A percentile compares a stretch with the other conserved stretches of the same genome.
These are phyloP conservation scores for Volutella citrinella DNA, from an alignment of 2,329 filamentous ascomycete genomes.

Conservation along the genomic window DNA sequence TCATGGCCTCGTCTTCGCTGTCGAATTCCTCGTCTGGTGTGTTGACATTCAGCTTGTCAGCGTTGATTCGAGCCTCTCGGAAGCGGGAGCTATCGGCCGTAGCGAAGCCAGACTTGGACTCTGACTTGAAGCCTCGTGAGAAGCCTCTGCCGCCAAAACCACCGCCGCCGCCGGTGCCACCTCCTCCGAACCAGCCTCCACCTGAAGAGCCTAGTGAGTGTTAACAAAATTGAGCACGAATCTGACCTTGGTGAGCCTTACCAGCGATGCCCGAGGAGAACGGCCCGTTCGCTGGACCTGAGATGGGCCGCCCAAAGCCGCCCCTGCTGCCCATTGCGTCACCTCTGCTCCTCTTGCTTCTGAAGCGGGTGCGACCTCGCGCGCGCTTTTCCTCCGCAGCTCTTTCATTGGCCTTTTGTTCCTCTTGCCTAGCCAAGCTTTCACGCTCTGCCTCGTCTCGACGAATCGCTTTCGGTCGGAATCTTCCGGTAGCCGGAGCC, in stretches of 20 bases:
- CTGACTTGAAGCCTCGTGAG: slow-evolving; percentile 28
- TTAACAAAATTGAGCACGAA: too few species aligned
- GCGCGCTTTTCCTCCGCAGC: slow-evolving; percentile 38
- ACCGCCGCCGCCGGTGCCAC: slow-evolving; percentile 26
- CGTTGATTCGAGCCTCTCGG: slow-evolving; percentile 51
- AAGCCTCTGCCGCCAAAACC: slow-evolving; percentile 26
- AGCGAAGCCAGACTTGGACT: slow-evolving; percentile 37
- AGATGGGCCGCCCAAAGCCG: slow-evolving; percentile 32
- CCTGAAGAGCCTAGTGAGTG: slow-evolving; percentile 20
- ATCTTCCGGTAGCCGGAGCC: slow-evolving; percentile 37
- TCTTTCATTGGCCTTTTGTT: slow-evolving; percentile 40
- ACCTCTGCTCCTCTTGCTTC: slow-evolving; percentile 42
- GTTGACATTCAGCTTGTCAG: slow-evolving; percentile 50
- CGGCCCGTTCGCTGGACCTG: slow-evolving; percentile 38
- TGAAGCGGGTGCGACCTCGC: slow-evolving; percentile 36
- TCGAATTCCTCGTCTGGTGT: slow-evolving; percentile 42
- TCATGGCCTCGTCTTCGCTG: slow-evolving; percentile 43
- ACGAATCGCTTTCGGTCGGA: slow-evolving; percentile 47
- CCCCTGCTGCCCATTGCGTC: slow-evolving; percentile 43
- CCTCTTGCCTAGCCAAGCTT: slow-evolving; percentile 42
- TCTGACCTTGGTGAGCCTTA: too few species aligned
- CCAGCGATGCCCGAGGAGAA: slow-evolving; percentile 33
- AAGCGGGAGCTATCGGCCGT: slow-evolving; percentile 28
- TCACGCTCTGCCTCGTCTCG: slow-evolving; percentile 50
- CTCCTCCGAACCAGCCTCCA: slow-evolving; percentile 29